phyloP scores from a whole-genome alignment of 2,329 filamentous ascomycete species.

The Beauveria rudraprayagi region DNA sequence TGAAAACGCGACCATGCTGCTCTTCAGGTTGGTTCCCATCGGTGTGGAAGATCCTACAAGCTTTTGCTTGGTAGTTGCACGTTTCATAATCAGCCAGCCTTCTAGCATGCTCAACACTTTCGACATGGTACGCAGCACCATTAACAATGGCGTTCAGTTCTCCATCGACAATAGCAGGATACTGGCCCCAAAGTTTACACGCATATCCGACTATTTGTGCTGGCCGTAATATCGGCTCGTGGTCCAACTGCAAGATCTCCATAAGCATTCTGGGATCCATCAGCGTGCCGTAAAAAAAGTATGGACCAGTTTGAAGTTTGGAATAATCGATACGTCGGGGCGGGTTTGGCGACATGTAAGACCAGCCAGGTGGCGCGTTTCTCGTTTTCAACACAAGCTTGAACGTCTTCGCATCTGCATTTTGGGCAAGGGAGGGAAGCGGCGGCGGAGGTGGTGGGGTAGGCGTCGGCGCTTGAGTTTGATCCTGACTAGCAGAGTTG shows the following conservation, averaged over 20 bases:
- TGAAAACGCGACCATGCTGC: not conserved
- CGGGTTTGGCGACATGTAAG: not conserved
- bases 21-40: not conserved
- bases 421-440: not conserved
- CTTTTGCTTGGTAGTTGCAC: not conserved
- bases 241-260: not conserved
- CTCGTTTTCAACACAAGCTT: not conserved
- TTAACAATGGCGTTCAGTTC: not conserved
- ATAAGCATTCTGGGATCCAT: not conserved
- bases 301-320: not conserved
- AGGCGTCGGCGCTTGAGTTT: not conserved
- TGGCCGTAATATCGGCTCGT: not conserved
- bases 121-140: not conserved
- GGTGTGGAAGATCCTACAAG: not conserved
- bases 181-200: not conserved
- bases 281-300: conserved; percentile 2
- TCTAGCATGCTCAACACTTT: not conserved
- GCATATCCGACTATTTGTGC: not conserved
- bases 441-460: not conserved
- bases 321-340: not conserved
- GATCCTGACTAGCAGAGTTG: not conserved
- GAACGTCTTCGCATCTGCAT: not conserved
- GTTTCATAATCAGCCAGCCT: not conserved
- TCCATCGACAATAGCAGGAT: not conserved
- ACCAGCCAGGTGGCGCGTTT: not conserved